phyloP scores from a whole-genome alignment of 2,329 filamentous ascomycete species.

The Sporothrix brunneoviolacea region DNA sequence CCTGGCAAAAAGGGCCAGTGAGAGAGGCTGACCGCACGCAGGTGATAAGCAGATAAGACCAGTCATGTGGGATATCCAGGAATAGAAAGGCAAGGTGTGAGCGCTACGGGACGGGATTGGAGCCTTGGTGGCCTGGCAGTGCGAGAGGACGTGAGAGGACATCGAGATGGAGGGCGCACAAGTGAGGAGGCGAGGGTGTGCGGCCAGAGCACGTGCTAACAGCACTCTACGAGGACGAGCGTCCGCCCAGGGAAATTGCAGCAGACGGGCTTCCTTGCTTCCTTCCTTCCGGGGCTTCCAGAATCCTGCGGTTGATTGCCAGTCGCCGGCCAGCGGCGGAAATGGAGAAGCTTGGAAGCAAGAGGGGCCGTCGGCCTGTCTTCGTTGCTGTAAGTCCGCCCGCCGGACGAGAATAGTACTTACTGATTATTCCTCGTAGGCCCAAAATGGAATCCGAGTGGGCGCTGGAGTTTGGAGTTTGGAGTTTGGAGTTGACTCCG shows the following conservation, averaged over 20 bases:
- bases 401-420: neutral
- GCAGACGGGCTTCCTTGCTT: too few species aligned
- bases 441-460: too few species aligned
- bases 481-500: slow-evolving; percentile 2
- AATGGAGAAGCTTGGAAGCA: neutral
- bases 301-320: too few species aligned
- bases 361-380: neutral
- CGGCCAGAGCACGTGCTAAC: slow-evolving; percentile 4
- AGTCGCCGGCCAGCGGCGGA: too few species aligned
- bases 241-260: too few species aligned
- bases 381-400: neutral
- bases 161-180: neutral
- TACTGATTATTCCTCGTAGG: too few species aligned
- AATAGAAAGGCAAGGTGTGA: slow-evolving; percentile 7
- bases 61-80: slow-evolving; percentile 10
- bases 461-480: neutral
- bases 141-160: neutral
- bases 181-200: slow-evolving; percentile 1
- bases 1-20: too few species aligned
- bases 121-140: neutral
- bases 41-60: slow-evolving; percentile 11
- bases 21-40: neutral
- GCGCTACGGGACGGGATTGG: slow-evolving; percentile 11
- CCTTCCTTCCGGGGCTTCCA: neutral
- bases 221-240: too few species aligned